Conservation (phyloP, 345 rosid genomes). For the Streptanthus diversifolius region DNA sequence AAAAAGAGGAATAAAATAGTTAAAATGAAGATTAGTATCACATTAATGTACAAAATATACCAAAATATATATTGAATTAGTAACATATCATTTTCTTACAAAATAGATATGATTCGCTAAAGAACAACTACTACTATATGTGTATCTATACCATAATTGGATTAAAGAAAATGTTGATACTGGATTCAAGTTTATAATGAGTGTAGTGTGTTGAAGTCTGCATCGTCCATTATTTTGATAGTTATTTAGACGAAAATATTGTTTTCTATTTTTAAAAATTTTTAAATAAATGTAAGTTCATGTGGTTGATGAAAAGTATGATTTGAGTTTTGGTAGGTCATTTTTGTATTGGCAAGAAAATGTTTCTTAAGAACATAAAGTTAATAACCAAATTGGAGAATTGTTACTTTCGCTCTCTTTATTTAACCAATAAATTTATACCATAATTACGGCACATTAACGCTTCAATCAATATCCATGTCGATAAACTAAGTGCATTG, state of each 20-base stretch:
- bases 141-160: neutral
- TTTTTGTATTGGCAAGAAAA: neutral
- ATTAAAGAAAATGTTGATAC: neutral
- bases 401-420: neutral
- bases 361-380: neutral
- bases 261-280: neutral
- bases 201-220: neutral
- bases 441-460: slow-evolving; percentile 20
- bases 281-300: neutral
- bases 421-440: neutral
- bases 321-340: neutral
- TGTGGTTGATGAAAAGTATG: neutral
- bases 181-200: neutral
- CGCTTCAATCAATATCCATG: slow-evolving; percentile 2
- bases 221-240: neutral
- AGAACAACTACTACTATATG: neutral
- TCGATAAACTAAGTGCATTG: slow-evolving; percentile 3
- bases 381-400: neutral
- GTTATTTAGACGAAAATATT: neutral
- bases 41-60: neutral
- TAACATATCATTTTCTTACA: neutral
- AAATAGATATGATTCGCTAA: neutral
- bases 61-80: neutral
- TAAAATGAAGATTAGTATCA: neutral
- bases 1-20: neutral